Evolutionary conservation across 805 yeast genomes (phyloP), one percentile per base, ranked within the genome.

Genomic region (Naumovozyma castellii): DNA sequence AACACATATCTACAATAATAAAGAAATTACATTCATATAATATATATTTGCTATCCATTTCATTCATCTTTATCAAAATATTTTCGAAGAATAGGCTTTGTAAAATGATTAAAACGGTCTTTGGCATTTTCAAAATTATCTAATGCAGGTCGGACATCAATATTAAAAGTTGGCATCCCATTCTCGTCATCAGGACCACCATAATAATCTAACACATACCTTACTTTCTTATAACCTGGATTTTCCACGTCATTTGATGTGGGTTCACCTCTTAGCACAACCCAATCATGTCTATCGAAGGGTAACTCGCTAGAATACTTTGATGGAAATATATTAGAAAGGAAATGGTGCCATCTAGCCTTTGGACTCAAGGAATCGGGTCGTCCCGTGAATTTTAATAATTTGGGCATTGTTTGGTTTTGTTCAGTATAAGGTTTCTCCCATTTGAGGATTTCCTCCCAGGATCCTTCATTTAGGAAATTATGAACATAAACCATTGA

Each of bases 261-360:
- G 1, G 61, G 64, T 40, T 62, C 67, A 10, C 76, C 69, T 53
- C 98, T 73, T 49, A 90, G 68, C 4, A 92, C 95, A 2, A 94
- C 83, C 99, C 99, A 92, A 65, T 92, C 99, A 54, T 92, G 99
- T 60, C 99, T 78, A 62, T 92, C 99, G 55, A 92, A 92, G 5
- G 99, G 99, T 3, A 94, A 85, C 46, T 81, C 81, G 1, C 79
- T 64, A 44, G 77, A 80, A 64, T 76, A 90, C 9, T 71, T 68
- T 13, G 70, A 65, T 1, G 98, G 97, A 66, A 81, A 82, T 1
- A 79, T 18, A 48, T 74, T 71, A 10, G 90, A 80, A 48, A 92
- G 60, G 40, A 65, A 58, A 49, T 82, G 73, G 55, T 78, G 78
- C 65, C 75, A 62, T 47, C 73, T 69, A 0, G 97, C 97, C 34